Base-by-base conservation (phyloP, 306 rosid species). In the Vicia sativa region DNA sequence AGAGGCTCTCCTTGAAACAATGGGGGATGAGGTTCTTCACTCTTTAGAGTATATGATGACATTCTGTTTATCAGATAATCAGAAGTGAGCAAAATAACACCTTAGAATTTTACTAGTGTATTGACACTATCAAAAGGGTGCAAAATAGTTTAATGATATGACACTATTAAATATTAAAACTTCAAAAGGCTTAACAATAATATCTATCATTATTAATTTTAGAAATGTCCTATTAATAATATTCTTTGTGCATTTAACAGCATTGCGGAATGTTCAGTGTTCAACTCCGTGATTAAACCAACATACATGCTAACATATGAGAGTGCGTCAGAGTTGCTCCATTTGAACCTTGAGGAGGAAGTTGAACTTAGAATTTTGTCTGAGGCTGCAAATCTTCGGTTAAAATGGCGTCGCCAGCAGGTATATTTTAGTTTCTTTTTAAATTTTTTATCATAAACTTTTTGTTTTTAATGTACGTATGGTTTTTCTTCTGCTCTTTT, bases 271-370 rank as follows among this genome's bases (percentile, higher is more conserved):
- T 85, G 79, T 81, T 85, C 95, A 35, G 90, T 90, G 79, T 92
- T 82, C 21, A 95, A 88, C 79, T 88, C 99, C 7, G 56, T 84
- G 77, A 84, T 95, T 70, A 95, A 83, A 77, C 97, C 99, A 72
- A 95, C 99, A 21, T 95, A 88, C 80, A 95, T 95, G 97, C 80
- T 90, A 69, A 95, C 99, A 4, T 91, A 95, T 77, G 99, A 91
- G 83, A 87, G 95, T 35, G 99, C 97, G 38, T 90, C 97, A 29
- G 97, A 95, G 82, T 83, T 95, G 55, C 97, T 95, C 78, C 75
- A 87, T 84, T 68, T 95, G 85, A 86, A 85, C 84, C 81, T 95
- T 72, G 86, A 77, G 64, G 99, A 95, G 86, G 99, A 95, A 85
- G 81, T 53, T 68, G 95, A 95, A 29, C 83, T 95, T 45, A 88